A percentile compares a stretch with the other conserved stretches of the same genome.
Conservation (phyloP, 129 eudicot species). For the Apium graveolens region DNA sequence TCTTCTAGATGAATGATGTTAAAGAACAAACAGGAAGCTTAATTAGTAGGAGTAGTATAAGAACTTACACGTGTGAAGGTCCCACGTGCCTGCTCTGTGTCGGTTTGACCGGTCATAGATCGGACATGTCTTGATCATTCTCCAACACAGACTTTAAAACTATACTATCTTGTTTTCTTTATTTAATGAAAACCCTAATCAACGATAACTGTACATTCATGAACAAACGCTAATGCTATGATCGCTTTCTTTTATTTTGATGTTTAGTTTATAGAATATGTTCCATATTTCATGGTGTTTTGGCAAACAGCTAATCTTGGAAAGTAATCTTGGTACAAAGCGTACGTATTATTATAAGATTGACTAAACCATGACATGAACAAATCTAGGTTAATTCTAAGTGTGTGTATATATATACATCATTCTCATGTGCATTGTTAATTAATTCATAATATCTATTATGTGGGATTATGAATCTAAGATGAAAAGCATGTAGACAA, state of each 20-base stretch:
- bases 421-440: too few species aligned
- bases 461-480: too few species aligned
- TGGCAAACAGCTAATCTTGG: neutral
- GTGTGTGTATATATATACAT: too few species aligned
- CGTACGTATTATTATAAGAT: too few species aligned
- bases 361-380: neutral
- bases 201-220: neutral
- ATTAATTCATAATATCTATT: too few species aligned
- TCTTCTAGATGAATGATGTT: neutral
- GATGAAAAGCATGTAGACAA: too few species aligned
- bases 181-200: neutral
- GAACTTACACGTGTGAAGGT: conserved; percentile 56
- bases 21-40: neutral
- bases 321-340: neutral
- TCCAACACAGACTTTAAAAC: conserved; percentile 18
- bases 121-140: conserved; percentile 41
- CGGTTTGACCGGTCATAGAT: conserved; percentile 58
- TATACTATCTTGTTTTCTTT: neutral
- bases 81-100: conserved; percentile 59
- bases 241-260: too few species aligned
- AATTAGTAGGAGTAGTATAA: too few species aligned
- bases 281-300: neutral
- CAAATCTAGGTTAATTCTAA: too few species aligned
- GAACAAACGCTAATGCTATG: neutral
- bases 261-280: neutral